A percentile compares a stretch with the other conserved stretches of the same genome.
Evolutionary conservation across 345 rosid genomes (phyloP).

Genomic region (Corchorus capsularis): DNA sequence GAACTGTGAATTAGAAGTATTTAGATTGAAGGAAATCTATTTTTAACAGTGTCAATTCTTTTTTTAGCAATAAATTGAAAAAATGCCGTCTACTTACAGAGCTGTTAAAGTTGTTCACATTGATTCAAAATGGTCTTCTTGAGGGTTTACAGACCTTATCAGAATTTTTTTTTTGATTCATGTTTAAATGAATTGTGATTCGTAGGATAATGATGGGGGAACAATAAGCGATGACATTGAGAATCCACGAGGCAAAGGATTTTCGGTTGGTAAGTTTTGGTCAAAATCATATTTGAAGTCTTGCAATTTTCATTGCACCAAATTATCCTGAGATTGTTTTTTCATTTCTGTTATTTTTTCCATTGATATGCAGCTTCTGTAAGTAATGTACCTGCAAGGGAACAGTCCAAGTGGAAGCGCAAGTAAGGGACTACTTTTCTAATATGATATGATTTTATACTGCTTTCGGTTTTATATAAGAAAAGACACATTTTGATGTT

Average conservation of each 20-base stretch:
- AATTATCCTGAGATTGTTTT: neutral
- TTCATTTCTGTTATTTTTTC: constrained; percentile 19
- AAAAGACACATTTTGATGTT: neutral
- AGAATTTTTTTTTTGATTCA: neutral
- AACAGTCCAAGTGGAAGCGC: constrained; percentile 70
- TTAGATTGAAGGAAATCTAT: neutral
- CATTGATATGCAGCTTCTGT: constrained; percentile 38
- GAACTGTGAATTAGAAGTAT: neutral
- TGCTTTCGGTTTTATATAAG: neutral
- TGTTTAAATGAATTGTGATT: neutral
- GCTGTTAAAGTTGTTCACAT: neutral
- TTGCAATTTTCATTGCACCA: neutral
- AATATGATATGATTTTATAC: neutral
- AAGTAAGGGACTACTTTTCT: constrained; percentile 45
- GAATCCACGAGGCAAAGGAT: constrained; percentile 37
- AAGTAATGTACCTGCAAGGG: constrained; percentile 42
- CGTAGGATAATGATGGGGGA: constrained; percentile 47
- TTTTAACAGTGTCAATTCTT: neutral
- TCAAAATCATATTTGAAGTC: neutral
- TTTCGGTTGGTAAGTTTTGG: constrained; percentile 29
- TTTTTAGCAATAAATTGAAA: neutral
- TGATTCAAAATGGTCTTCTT: neutral
- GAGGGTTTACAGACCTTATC: neutral
- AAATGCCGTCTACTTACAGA: neutral
- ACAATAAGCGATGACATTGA: constrained; percentile 40